Evolutionary conservation across 2,329 filamentous ascomycete genomes (phyloP).

Genomic region (Paecilomyces formosus): DNA sequence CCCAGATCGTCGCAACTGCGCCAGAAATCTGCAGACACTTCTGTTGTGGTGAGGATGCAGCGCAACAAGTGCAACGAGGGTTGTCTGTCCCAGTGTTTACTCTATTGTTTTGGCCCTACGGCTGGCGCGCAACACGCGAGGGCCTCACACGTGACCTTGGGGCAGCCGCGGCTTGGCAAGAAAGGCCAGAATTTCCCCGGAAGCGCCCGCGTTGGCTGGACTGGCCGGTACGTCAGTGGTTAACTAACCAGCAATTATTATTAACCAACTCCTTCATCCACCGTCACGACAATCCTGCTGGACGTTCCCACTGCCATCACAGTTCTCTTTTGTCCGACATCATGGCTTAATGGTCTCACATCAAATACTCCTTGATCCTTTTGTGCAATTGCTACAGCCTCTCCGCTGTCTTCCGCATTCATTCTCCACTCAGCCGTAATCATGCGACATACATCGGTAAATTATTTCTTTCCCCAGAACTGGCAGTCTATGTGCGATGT

Average conservation of each 20-base stretch:
- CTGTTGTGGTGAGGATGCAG: background rate
- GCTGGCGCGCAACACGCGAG: background rate
- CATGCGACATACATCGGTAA: constrained; percentile 26
- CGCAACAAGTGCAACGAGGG: background rate
- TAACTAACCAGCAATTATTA: background rate
- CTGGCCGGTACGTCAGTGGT: background rate
- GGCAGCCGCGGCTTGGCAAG: background rate
- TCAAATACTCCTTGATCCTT: background rate
- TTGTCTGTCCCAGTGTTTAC: background rate
- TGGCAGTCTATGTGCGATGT: background rate
- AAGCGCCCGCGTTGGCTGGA: background rate
- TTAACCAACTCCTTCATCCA: background rate
- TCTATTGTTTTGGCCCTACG: background rate
- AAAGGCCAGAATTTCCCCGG: background rate
- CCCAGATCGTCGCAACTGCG: background rate
- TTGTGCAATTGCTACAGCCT: constrained; percentile 5
- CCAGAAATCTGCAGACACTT: background rate
- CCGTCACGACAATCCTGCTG: background rate
- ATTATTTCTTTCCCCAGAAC: background rate
- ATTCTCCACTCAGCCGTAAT: constrained; percentile 11
- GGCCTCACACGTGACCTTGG: background rate
- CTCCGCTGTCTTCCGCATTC: constrained; percentile 18
- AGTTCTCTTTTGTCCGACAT: background rate
- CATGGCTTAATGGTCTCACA: background rate
- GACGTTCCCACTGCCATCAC: background rate